A percentile compares a stretch with the other conserved stretches of the same genome.
Conservation (phyloP, 805 yeast species). For the Yarrowia deformans region DNA sequence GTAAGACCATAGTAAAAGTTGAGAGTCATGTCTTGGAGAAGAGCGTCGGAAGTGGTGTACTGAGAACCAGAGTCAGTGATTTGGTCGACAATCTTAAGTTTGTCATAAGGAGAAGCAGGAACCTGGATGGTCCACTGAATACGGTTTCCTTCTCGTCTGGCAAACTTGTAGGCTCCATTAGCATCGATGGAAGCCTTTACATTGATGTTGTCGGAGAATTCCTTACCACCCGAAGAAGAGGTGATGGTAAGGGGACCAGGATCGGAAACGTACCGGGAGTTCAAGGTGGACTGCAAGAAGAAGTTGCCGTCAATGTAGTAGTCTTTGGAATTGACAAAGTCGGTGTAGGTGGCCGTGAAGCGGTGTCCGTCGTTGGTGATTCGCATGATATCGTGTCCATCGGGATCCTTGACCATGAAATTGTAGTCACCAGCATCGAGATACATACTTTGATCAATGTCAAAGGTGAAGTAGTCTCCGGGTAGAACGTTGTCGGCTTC, state of each 20-base stretch:
- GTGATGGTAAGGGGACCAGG: constrained; percentile 5
- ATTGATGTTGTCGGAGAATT: neutral
- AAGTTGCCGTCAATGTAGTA: constrained; percentile 12
- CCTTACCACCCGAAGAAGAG: neutral
- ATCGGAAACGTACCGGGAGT: neutral
- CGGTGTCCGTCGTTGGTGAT: constrained; percentile 28
- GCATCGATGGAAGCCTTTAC: neutral
- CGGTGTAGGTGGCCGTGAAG: constrained; percentile 33
- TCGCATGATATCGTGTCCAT: constrained; percentile 22
- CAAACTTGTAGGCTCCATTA: constrained; percentile 3
- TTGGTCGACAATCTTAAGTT: neutral
- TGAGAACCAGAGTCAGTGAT: neutral
- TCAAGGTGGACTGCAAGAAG: constrained; percentile 13
- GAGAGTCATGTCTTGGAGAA: constrained; percentile 12
- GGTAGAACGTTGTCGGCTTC: constrained; percentile 12
- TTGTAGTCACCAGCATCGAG: constrained; percentile 7
- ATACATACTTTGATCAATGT: neutral
- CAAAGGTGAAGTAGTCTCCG: constrained; percentile 31
- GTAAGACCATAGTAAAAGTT: neutral
- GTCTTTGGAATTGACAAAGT: constrained; percentile 32
- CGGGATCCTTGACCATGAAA: constrained; percentile 27
- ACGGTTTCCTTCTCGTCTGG: neutral
- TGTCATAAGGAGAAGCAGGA: constrained; percentile 21
- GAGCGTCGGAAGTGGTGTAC: constrained; percentile 1
- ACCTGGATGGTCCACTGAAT: constrained; percentile 26